A percentile compares a stretch with the other conserved stretches of the same genome.
These are phyloP conservation scores for Podaxis rugospora DNA, from an alignment of 768 basidiomycete genomes.

Conservation along the genomic window DNA sequence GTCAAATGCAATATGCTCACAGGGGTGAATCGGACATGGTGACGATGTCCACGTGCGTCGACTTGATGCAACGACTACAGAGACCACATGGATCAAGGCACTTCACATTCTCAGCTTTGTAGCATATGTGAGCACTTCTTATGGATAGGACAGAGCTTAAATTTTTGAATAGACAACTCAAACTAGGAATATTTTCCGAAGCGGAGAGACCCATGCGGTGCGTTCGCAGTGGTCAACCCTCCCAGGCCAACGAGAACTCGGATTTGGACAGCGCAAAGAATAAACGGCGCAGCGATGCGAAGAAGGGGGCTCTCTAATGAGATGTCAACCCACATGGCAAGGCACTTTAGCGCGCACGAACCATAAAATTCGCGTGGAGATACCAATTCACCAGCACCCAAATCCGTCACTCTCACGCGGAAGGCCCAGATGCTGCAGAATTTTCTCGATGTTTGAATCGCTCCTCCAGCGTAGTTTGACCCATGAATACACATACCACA, in stretches of 20 bases:
- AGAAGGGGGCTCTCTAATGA: neutral
- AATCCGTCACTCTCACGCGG: neutral
- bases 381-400: neutral
- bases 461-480: neutral
- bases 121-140: neutral
- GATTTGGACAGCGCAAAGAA: neutral
- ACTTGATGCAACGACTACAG: neutral
- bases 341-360: neutral
- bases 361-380: neutral
- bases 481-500: neutral
- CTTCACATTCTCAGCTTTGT: neutral
- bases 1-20: neutral
- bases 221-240: neutral
- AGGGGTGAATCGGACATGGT: neutral
- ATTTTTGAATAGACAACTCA: neutral
- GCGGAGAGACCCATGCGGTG: neutral
- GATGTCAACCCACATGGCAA: constrained; percentile 1
- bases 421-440: neutral
- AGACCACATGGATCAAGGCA: neutral
- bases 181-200: neutral
- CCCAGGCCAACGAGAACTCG: neutral
- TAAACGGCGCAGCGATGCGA: neutral
- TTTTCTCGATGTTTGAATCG: neutral
- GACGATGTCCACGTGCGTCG: neutral
- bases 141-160: neutral